Percentiles rank a stretch among this genome's conserved stretches.
phyloP scores from a whole-genome alignment of 805 yeast genomes.

The Teunomyces lycoperdinae region DNA sequence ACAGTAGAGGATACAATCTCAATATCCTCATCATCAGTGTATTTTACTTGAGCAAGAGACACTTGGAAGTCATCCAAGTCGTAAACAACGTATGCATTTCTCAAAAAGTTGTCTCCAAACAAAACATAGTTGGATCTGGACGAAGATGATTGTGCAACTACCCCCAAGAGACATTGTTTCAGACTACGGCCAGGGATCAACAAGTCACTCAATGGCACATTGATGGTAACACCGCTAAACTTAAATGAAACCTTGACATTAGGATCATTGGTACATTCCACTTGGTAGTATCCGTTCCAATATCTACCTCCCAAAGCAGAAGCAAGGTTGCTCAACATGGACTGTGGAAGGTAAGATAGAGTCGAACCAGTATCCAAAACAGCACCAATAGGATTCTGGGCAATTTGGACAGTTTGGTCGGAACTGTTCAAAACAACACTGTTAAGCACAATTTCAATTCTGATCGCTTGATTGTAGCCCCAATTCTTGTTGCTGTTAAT shows the following conservation, averaged over 20 bases:
- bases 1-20: constrained; percentile 44
- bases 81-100: constrained; percentile 63
- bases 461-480: constrained; percentile 39
- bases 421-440: constrained; percentile 23
- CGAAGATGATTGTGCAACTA: constrained; percentile 10
- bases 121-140: constrained; percentile 24
- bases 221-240: constrained; percentile 58
- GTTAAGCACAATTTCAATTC: constrained; percentile 49
- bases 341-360: constrained; percentile 41
- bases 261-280: constrained; percentile 37
- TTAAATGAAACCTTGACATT: constrained; percentile 38
- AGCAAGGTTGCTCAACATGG: constrained; percentile 35
- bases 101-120: constrained; percentile 65
- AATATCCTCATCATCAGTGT: constrained; percentile 36
- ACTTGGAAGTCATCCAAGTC: constrained; percentile 57
- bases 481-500: constrained; percentile 37
- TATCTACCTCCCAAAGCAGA: constrained; percentile 40
- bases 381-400: constrained; percentile 19
- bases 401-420: constrained; percentile 10
- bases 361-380: constrained; percentile 38
- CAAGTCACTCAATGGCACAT: constrained; percentile 43
- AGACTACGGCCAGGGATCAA: constrained; percentile 13
- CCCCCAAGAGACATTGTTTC: constrained; percentile 16
- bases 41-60: constrained; percentile 40
- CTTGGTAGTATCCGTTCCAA: constrained; percentile 44